Conservation (phyloP, 2,329 filamentous ascomycete species). For the Magnaporthiopsis incrustans region DNA sequence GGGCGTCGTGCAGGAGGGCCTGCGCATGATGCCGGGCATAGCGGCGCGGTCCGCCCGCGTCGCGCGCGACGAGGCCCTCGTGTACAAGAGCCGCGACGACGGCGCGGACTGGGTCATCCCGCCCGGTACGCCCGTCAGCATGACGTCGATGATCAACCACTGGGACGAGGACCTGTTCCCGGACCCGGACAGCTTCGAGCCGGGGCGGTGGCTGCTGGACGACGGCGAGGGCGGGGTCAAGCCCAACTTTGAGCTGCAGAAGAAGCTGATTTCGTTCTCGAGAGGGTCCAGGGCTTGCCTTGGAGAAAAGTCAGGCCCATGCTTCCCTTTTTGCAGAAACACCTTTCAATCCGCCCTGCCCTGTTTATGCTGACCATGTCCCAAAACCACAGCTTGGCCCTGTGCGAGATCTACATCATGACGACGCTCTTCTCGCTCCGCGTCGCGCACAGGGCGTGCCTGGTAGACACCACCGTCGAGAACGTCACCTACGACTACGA, state of each 20-base stretch:
- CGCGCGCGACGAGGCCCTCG: conserved; percentile 15
- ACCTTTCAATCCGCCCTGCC: no score
- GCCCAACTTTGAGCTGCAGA: conserved; percentile 23
- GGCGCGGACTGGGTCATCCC: conserved; percentile 24
- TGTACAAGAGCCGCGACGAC: conserved; percentile 12
- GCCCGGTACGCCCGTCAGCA: conserved; percentile 28
- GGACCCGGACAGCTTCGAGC: conserved; percentile 28
- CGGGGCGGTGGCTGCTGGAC: conserved; percentile 32
- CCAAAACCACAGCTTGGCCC: conserved; percentile 15
- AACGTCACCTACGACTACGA: conserved; percentile 21
- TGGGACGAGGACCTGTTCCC: conserved; percentile 29
- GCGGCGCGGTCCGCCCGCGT: conserved; percentile 13
- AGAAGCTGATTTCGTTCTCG: conserved; percentile 32
- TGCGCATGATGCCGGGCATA: conserved; percentile 17
- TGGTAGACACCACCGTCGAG: conserved; percentile 20
- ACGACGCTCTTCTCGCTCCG: conserved; percentile 19
- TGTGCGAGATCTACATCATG: conserved; percentile 22
- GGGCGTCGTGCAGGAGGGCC: conserved; percentile 17
- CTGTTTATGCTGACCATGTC: neutral
- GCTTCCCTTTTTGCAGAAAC: neutral
- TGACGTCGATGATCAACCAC: conserved; percentile 30
- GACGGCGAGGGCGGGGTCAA: conserved; percentile 13
- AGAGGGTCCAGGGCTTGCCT: conserved; percentile 34
- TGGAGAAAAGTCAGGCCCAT: conserved; percentile 25
- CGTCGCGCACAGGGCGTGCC: conserved; percentile 19